phyloP scores from a whole-genome alignment of 768 basidiomycete genomes.

The Xerocomellus intermedius region DNA sequence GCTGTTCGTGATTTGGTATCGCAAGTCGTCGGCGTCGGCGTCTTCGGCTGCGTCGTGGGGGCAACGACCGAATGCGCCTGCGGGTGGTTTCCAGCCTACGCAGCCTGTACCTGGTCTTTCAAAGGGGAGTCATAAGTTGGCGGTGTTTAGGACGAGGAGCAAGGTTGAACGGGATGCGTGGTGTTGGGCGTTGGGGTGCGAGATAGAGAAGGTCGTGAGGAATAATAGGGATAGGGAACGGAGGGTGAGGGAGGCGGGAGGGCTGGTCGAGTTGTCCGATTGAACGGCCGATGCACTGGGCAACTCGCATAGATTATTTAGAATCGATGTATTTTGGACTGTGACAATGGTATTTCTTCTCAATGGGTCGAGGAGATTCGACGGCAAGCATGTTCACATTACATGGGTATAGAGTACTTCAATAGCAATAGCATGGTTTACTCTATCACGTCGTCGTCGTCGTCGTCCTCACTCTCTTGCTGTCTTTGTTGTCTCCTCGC shows the following conservation, averaged over 20 bases:
- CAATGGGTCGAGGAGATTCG: neutral
- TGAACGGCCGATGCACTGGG: slow-evolving; percentile 4
- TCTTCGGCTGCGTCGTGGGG: neutral
- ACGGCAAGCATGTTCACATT: slow-evolving; percentile 8
- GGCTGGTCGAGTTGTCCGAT: slow-evolving; percentile 38
- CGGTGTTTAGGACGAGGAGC: slow-evolving; percentile 72
- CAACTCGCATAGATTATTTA: neutral
- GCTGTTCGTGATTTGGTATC: slow-evolving; percentile 79
- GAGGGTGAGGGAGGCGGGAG: slow-evolving; percentile 62
- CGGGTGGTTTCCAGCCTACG: slow-evolving; percentile 14
- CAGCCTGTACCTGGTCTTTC: slow-evolving; percentile 49
- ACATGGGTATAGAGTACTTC: slow-evolving; percentile 3
- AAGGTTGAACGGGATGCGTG: slow-evolving; percentile 89
- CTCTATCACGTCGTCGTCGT: slow-evolving; percentile 59
- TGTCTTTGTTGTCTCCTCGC: slow-evolving; percentile 50
- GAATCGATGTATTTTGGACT: neutral
- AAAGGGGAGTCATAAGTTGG: slow-evolving; percentile 52
- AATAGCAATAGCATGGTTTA: slow-evolving; percentile 15
- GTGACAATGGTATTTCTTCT: neutral
- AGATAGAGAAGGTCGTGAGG: slow-evolving; percentile 81
- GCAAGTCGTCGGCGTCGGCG: slow-evolving; percentile 32
- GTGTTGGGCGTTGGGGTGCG: slow-evolving; percentile 91
- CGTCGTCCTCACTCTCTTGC: slow-evolving; percentile 31
- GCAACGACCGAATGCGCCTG: slow-evolving; percentile 18
- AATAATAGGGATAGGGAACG: slow-evolving; percentile 62